A percentile compares a stretch with the other conserved stretches of the same genome.
Evolutionary conservation across 2,329 filamentous ascomycete genomes (phyloP).

Genomic region (Trichophyton mentagrophytes): DNA sequence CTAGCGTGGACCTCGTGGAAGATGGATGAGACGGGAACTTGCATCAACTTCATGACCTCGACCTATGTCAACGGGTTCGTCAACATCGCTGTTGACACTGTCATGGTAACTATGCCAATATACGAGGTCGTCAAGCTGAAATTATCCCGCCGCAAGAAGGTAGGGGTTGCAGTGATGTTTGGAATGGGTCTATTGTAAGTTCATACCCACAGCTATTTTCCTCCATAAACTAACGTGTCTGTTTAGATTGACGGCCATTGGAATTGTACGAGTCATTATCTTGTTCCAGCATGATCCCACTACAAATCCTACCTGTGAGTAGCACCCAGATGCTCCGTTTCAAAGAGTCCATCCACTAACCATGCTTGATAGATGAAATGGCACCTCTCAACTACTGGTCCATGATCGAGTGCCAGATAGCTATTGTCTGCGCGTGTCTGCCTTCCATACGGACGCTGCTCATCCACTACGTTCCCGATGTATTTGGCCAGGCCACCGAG

Average conservation of each 20-base stretch:
- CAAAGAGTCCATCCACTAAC: background rate
- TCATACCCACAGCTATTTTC: background rate
- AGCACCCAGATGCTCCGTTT: background rate
- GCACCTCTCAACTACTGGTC: constrained; percentile 6
- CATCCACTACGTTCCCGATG: constrained; percentile 1
- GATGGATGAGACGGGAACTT: constrained; percentile 11
- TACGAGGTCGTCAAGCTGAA: constrained; percentile 17
- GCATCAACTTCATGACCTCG: constrained; percentile 15
- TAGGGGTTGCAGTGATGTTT: constrained; percentile 7
- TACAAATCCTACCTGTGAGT: background rate
- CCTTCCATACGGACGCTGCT: constrained; percentile 5
- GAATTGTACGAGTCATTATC: background rate
- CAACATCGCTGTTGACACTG: constrained; percentile 15
- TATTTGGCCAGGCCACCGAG: background rate
- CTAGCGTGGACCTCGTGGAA: constrained; percentile 16
- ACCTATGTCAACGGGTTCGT: constrained; percentile 14
- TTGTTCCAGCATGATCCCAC: background rate
- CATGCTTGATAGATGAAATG: constrained; percentile 1
- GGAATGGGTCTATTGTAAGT: constrained; percentile 3
- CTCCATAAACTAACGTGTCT: background rate
- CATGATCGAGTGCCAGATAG: constrained; percentile 7
- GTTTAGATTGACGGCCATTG: background rate
- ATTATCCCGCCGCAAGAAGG: constrained; percentile 12
- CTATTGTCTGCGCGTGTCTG: constrained; percentile 9
- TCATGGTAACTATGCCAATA: constrained; percentile 17